These are phyloP conservation scores for Lunasporangiospora selenospora DNA, from an alignment of 192 early-diverging fungal species.

Conservation along the genomic window DNA sequence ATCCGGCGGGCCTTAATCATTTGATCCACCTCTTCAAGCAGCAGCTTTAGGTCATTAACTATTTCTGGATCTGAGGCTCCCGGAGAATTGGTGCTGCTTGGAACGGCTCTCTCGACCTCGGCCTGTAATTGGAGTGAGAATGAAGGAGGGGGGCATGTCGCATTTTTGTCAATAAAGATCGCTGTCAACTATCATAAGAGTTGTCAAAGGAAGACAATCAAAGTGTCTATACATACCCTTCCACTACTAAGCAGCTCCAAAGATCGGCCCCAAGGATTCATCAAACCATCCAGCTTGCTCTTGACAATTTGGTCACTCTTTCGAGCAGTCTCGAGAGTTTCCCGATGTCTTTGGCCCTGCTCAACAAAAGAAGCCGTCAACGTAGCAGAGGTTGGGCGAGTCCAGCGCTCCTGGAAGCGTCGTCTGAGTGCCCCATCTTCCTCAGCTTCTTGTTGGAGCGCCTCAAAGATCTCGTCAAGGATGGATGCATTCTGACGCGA, in stretches of 20 bases:
- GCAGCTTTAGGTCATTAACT: conserved; percentile 63
- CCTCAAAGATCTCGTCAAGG: conserved; percentile 70
- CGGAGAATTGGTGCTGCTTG: conserved; percentile 59
- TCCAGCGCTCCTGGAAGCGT: conserved; percentile 66
- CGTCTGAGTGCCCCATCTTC: conserved; percentile 71
- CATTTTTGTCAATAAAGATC: no score
- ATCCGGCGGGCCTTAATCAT: conserved; percentile 66
- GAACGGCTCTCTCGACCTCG: conserved; percentile 65
- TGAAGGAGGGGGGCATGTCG: no score
- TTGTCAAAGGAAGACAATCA: conserved; percentile 47
- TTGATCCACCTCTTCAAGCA: conserved; percentile 60
- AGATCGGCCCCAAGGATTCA: conserved; percentile 53
- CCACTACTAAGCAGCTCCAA: conserved; percentile 63
- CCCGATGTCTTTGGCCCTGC: conserved; percentile 59
- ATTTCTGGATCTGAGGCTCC: conserved; percentile 69
- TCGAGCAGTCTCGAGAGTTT: conserved; percentile 63
- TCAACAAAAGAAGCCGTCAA: conserved; percentile 63
- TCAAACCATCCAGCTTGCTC: conserved; percentile 59
- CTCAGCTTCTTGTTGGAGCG: conserved; percentile 72
- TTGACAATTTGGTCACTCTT: conserved; percentile 64
- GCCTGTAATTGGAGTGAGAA: conserved; percentile 52
- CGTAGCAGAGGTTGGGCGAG: conserved; percentile 55
- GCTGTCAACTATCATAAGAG: no score
- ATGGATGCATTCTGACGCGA: conserved; percentile 58
- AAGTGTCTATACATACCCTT: conserved; percentile 43